phyloP scores from a whole-genome alignment of 2,329 filamentous ascomycete species.

The Hypoxylon rubiginosum region DNA sequence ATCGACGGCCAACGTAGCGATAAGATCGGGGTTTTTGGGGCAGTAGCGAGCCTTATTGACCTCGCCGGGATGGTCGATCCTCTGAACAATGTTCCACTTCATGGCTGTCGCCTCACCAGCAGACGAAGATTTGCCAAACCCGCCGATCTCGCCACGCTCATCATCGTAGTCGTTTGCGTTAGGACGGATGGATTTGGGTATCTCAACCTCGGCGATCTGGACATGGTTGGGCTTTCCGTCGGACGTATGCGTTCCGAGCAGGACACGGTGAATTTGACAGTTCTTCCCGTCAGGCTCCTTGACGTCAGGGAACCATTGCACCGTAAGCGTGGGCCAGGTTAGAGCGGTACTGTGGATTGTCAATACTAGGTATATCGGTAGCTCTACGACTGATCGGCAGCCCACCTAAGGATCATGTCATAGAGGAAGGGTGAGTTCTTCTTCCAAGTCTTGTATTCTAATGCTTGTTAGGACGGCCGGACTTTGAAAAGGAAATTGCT shows the following conservation, averaged over 20 bases:
- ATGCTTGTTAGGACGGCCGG: conserved; percentile 19
- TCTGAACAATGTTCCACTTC: conserved; percentile 93
- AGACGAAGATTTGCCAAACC: conserved; percentile 77
- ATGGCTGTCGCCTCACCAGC: conserved; percentile 75
- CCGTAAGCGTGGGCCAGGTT: conserved; percentile 97
- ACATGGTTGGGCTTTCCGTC: conserved; percentile 89
- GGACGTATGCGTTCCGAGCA: conserved; percentile 95
- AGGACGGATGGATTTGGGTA: conserved; percentile 82
- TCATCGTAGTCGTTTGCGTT: conserved; percentile 91
- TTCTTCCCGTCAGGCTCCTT: conserved; percentile 89
- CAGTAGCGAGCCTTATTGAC: conserved; percentile 99
- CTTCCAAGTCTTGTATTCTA: conserved; percentile 99
- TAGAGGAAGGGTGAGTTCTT: conserved; percentile 99
- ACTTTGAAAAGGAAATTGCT: background rate
- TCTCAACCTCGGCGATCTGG: conserved; percentile 93
- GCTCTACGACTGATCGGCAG: conserved; percentile 21
- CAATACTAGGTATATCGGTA: background rate
- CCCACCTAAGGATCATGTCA: conserved; percentile 90
- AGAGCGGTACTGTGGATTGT: conserved; percentile 76
- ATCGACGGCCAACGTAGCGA: conserved; percentile 92
- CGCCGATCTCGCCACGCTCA: conserved; percentile 91
- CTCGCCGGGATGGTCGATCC: conserved; percentile 95
- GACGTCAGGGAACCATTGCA: conserved; percentile 97
- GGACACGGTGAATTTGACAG: conserved; percentile 86
- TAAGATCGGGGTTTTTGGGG: conserved; percentile 96